These are phyloP conservation scores for Zymoseptoria pseudotritici DNA, from an alignment of 2,329 filamentous ascomycete species.

Conservation along the genomic window DNA sequence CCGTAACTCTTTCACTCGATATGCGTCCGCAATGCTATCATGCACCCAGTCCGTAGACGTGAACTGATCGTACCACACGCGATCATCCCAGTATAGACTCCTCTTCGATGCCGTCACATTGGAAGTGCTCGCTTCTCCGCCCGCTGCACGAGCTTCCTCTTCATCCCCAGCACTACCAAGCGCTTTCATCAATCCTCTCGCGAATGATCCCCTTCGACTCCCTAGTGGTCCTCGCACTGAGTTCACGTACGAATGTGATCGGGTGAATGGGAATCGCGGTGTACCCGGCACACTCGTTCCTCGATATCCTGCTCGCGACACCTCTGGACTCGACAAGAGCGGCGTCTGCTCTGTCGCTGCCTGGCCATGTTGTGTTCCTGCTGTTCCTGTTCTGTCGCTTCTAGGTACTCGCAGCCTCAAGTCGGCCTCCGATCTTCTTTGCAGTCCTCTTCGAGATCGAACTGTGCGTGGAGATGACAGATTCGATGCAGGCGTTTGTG, in stretches of 20 bases:
- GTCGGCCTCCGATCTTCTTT: slow-evolving; percentile 29
- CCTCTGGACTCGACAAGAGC: slow-evolving; percentile 35
- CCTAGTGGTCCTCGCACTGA: slow-evolving; percentile 13
- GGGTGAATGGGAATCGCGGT: slow-evolving; percentile 21
- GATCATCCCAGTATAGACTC: slow-evolving; percentile 67
- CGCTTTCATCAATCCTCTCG: slow-evolving; percentile 21
- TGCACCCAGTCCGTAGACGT: slow-evolving; percentile 98
- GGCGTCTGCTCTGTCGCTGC: slow-evolving; percentile 41
- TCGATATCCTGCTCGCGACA: slow-evolving; percentile 17
- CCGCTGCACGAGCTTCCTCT: slow-evolving; percentile 4
- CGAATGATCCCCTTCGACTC: slow-evolving; percentile 44
- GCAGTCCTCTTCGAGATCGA: background rate
- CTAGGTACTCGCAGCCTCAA: slow-evolving; percentile 25
- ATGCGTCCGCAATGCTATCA: slow-evolving; percentile 90
- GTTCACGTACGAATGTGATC: slow-evolving; percentile 29
- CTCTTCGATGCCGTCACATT: slow-evolving; percentile 55
- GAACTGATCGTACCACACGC: slow-evolving; percentile 98
- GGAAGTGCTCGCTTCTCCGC: background rate
- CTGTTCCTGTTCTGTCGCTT: background rate
- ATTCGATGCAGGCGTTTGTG: slow-evolving; percentile 3
- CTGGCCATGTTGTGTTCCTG: slow-evolving; percentile 5
- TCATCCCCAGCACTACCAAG: slow-evolving; percentile 14
- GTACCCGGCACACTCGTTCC: slow-evolving; percentile 21
- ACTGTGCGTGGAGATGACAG: background rate
- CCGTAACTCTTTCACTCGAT: slow-evolving; percentile 75